Evolutionary conservation across 2,329 filamentous ascomycete species (phyloP).

Genomic region (Aspergillus sp.): DNA sequence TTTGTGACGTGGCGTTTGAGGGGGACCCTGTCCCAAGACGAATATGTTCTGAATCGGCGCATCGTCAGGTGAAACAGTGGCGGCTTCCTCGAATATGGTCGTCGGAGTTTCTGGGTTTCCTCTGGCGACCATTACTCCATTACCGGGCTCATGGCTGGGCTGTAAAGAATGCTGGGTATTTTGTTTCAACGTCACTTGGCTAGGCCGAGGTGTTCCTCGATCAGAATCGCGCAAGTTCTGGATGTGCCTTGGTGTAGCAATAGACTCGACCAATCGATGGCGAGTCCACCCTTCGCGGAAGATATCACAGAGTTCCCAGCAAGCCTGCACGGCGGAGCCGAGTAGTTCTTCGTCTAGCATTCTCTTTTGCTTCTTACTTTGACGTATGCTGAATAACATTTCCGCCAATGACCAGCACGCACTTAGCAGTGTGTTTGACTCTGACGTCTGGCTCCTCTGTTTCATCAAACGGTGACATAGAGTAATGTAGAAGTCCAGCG

Average conservation of each 20-base stretch:
- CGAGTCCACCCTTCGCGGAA: conserved; percentile 92
- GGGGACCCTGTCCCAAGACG: conserved; percentile 70
- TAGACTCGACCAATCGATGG: conserved; percentile 5
- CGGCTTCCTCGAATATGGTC: conserved; percentile 90
- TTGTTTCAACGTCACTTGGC: conserved; percentile 71
- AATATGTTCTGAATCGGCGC: conserved; percentile 82
- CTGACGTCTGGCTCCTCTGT: conserved; percentile 72
- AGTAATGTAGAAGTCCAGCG: conserved; percentile 90
- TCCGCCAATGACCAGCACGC: conserved; percentile 90
- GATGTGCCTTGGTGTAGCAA: neutral
- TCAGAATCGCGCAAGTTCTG: conserved; percentile 66
- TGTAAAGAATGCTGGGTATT: conserved; percentile 49
- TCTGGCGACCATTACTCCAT: conserved; percentile 24
- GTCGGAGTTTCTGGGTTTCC: conserved; percentile 78
- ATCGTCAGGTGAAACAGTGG: conserved; percentile 78
- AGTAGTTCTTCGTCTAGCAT: conserved; percentile 77
- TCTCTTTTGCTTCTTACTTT: conserved; percentile 72
- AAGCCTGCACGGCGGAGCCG: conserved; percentile 84
- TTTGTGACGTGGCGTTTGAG: conserved; percentile 41
- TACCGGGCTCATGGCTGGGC: conserved; percentile 32
- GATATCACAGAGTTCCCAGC: conserved; percentile 91
- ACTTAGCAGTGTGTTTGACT: conserved; percentile 78
- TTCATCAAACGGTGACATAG: conserved; percentile 96
- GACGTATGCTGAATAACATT: conserved; percentile 86
- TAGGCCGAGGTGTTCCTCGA: conserved; percentile 77